These are phyloP conservation scores for Trichocomaceae sp. DNA, from an alignment of 2,329 filamentous ascomycete species.

Conservation along the genomic window DNA sequence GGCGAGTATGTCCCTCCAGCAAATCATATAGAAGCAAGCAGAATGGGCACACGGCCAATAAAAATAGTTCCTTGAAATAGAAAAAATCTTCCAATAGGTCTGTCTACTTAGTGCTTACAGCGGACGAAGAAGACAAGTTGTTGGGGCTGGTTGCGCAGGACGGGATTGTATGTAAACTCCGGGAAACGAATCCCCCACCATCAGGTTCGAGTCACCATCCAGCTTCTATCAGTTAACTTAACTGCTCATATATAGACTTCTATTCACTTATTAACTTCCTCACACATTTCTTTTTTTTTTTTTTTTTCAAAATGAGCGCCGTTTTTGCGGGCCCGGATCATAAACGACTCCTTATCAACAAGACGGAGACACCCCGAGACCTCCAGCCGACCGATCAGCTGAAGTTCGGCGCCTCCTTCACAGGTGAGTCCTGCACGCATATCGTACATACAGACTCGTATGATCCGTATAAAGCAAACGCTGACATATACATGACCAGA, in stretches of 20 bases:
- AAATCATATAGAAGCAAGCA: not conserved
- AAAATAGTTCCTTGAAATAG: no score
- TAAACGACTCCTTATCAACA: not conserved
- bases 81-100: no score
- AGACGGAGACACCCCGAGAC: slow-evolving; percentile 5
- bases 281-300: no score
- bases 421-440: slow-evolving; percentile 1
- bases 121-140: not conserved
- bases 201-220: not conserved
- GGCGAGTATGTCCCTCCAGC: not conserved
- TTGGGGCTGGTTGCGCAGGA: not conserved
- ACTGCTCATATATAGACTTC: not conserved
- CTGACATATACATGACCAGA: slow-evolving; percentile 41
- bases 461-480: not conserved
- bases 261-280: not conserved
- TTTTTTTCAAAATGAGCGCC: not conserved
- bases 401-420: slow-evolving; percentile 13
- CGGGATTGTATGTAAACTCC: not conserved
- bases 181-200: not conserved
- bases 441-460: not conserved
- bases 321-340: not conserved
- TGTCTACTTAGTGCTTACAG: not conserved
- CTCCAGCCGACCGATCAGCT: slow-evolving; percentile 10
- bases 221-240: not conserved
- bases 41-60: not conserved